Percentiles rank a stretch among this genome's conserved stretches.
phyloP scores from a whole-genome alignment of 2,329 filamentous ascomycete species.

The Geoglossum cookeanum region DNA sequence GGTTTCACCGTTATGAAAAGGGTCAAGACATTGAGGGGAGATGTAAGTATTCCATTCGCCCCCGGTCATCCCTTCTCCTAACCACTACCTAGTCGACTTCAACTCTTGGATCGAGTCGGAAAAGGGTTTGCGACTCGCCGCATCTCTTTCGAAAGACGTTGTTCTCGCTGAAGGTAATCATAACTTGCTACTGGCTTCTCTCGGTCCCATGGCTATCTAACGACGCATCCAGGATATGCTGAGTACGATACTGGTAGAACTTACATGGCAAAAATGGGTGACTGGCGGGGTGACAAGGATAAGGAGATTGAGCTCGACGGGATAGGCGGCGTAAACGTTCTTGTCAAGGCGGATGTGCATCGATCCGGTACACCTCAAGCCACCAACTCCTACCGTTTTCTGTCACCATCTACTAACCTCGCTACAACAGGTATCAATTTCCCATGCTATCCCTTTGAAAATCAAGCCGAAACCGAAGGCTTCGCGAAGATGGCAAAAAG shows the following conservation, averaged over 20 bases:
- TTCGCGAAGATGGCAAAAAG: constrained; percentile 98
- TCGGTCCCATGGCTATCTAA: background rate
- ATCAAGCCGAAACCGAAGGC: constrained; percentile 95
- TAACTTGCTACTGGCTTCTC: background rate
- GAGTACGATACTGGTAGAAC: constrained; percentile 79
- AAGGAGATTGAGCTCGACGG: constrained; percentile 85
- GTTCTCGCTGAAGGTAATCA: constrained; percentile 69
- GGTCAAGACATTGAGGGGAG: constrained; percentile 78
- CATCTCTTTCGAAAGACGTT: constrained; percentile 55
- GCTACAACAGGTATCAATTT: constrained; percentile 81
- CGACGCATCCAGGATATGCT: constrained; percentile 49
- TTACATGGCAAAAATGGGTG: constrained; percentile 80
- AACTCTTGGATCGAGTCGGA: constrained; percentile 97
- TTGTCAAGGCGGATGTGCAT: constrained; percentile 96
- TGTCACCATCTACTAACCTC: background rate
- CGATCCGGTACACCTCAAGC: constrained; percentile 48
- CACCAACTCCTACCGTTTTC: background rate
- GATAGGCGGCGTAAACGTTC: constrained; percentile 89
- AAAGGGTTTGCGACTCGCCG: constrained; percentile 57
- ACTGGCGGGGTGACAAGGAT: constrained; percentile 83
- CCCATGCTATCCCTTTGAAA: constrained; percentile 89
- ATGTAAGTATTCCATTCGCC: constrained; percentile 40
- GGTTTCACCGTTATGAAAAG: constrained; percentile 44
- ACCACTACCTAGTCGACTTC: constrained; percentile 58
- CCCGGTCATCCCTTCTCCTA: constrained; percentile 8